Percentiles rank a stretch among this genome's conserved stretches.
phyloP scores from a whole-genome alignment of 2,329 filamentous ascomycete species.

The Sarocladium brachiariae region DNA sequence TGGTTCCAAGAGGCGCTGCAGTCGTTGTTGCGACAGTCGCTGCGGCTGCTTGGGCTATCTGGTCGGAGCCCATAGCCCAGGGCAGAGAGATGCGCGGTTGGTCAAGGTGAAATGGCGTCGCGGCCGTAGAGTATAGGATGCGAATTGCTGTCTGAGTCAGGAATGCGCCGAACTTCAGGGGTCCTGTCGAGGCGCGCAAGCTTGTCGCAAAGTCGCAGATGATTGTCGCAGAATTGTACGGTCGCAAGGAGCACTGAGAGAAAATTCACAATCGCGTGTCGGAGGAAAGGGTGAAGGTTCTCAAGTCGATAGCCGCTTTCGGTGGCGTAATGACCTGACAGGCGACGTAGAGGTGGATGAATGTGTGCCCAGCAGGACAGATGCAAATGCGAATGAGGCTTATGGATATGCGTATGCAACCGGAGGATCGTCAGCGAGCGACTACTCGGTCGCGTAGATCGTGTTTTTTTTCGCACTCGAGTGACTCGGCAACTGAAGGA shows the following conservation, averaged over 20 bases:
- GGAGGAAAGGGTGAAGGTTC: neutral
- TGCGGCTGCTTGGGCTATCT: constrained; percentile 3
- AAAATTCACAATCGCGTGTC: neutral
- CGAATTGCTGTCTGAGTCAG: constrained; percentile 9
- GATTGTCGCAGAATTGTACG: neutral
- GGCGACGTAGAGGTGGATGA: no score
- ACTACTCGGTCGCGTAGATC: neutral
- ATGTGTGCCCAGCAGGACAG: neutral
- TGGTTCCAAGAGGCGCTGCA: neutral
- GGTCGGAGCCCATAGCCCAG: constrained; percentile 6
- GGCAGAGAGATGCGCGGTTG: neutral
- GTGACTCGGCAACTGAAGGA: no score
- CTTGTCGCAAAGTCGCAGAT: constrained; percentile 1
- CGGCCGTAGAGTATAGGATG: neutral
- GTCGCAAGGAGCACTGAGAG: neutral
- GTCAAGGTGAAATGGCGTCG: neutral
- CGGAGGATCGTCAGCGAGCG: constrained; percentile 1
- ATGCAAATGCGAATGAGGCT: neutral
- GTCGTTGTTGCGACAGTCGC: neutral
- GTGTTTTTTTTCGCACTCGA: constrained; percentile 3
- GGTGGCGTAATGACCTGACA: no score
- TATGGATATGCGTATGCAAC: neutral
- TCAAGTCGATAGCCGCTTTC: no score
- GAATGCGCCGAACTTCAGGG: constrained; percentile 8
- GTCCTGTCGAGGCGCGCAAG: neutral